phyloP scores from a whole-genome alignment of 2,329 filamentous ascomycete genomes.

The Colletotrichum nymphaeae region DNA sequence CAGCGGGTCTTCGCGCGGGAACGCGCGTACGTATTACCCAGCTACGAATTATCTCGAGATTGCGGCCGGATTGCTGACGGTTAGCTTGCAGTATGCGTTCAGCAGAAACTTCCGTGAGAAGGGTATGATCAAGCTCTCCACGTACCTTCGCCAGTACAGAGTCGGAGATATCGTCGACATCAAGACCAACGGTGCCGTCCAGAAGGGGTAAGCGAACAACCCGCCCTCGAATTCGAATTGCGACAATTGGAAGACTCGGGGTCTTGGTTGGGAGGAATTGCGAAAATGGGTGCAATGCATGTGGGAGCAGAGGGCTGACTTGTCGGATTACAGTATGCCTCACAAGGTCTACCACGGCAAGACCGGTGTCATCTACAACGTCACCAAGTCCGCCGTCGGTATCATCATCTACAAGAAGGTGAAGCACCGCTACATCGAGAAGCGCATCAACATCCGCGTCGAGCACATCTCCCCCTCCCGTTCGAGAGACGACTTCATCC shows the following conservation, averaged over 20 bases:
- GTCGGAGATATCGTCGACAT: conserved; percentile 99
- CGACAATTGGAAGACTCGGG: conserved; percentile 1
- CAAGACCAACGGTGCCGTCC: conserved; percentile 97
- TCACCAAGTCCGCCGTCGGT: conserved; percentile 96
- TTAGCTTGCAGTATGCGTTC: conserved; percentile 80
- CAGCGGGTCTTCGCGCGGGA: conserved; percentile 86
- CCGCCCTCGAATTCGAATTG: conserved; percentile 26
- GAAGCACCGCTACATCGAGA: conserved; percentile 99
- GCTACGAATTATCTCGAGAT: neutral
- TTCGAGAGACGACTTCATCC: conserved; percentile 96
- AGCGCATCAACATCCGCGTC: conserved; percentile 98
- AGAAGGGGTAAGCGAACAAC: conserved; percentile 83
- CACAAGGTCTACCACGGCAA: conserved; percentile 99
- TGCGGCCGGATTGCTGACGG: conserved; percentile 44
- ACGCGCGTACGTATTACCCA: conserved; percentile 74
- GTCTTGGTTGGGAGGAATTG: neutral
- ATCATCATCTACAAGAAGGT: conserved; percentile 99
- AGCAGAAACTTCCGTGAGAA: conserved; percentile 93
- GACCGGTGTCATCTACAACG: conserved; percentile 98
- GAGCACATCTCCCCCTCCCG: conserved; percentile 97
- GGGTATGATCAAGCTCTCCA: conserved; percentile 92
- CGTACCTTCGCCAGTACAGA: conserved; percentile 95
- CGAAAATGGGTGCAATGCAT: neutral
- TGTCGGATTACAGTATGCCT: conserved; percentile 77
- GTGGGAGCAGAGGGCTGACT: conserved; percentile 43